Percentiles rank a stretch among this genome's conserved stretches.
Conservation (phyloP, 1,284 basidiomycete species). For the Malassezia nana region DNA sequence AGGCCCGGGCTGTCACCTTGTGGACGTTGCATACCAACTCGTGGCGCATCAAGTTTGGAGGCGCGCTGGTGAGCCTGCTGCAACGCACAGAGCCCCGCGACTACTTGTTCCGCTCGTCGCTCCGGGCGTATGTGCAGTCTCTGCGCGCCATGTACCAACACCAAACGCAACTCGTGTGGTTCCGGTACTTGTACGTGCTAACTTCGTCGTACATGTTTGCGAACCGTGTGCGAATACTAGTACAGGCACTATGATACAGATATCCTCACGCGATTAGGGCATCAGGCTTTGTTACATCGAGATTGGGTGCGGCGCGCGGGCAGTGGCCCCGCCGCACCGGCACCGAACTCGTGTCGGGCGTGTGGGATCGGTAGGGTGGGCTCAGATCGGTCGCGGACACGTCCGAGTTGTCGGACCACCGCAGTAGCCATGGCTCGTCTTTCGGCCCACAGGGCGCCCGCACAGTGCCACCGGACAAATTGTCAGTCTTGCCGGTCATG, state of each 20-base stretch:
- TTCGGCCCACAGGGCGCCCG: not conserved
- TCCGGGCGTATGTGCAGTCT: conserved; percentile 19
- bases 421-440: not conserved
- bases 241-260: not conserved
- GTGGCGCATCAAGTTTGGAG: conserved; percentile 11
- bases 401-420: not conserved
- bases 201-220: conserved; percentile 37
- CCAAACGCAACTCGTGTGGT: conserved; percentile 42
- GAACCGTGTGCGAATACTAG: conserved; percentile 9
- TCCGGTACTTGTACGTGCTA: conserved; percentile 36
- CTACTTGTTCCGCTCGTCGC: not conserved
- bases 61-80: not conserved
- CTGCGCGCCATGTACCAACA: conserved; percentile 37
- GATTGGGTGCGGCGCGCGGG: not conserved
- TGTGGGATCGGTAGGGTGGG: not conserved
- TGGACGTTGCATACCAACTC: conserved; percentile 5
- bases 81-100: not conserved
- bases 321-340: not conserved
- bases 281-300: not conserved
- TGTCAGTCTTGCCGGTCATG: not conserved
- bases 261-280: conserved; percentile 1
- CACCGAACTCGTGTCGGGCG: not conserved
- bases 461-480: not conserved
- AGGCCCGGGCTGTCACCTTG: not conserved
- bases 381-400: not conserved